phyloP scores from a whole-genome alignment of 495 filamentous ascomycete species.

The Daldinia childiae region DNA sequence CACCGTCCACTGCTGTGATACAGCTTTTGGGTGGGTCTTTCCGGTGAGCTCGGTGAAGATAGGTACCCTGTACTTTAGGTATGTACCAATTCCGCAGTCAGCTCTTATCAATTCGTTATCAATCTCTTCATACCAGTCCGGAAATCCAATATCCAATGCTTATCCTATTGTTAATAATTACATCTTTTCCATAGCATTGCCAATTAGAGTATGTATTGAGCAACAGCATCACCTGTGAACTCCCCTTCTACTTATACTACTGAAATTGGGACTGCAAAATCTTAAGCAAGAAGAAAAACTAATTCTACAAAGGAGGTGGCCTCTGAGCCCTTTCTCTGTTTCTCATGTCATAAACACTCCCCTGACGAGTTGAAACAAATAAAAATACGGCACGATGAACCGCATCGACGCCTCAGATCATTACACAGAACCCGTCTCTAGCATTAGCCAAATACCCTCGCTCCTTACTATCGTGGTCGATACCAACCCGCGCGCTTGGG shows the following conservation, averaged over 20 bases:
- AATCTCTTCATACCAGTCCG: constrained; percentile 11
- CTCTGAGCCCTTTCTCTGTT: constrained; percentile 9
- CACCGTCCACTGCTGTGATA: not conserved
- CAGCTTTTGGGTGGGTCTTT: not conserved
- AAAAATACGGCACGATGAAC: constrained; percentile 71
- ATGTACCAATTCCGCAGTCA: not conserved
- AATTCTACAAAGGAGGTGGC: constrained; percentile 10
- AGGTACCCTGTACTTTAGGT: too few species aligned
- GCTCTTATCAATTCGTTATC: constrained; percentile 16
- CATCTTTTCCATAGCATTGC: not conserved
- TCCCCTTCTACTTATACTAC: not conserved
- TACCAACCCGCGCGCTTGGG: constrained; percentile 96
- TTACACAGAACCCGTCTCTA: constrained; percentile 66
- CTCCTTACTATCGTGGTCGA: constrained; percentile 92
- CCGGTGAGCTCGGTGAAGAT: not conserved
- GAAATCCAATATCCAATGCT: constrained; percentile 21
- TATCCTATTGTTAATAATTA: not conserved
- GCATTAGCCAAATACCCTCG: constrained; percentile 74
- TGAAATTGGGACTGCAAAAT: not conserved
- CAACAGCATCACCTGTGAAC: not conserved
- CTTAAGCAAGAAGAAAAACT: not conserved
- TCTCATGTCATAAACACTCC: constrained; percentile 4
- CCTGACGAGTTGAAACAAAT: not conserved
- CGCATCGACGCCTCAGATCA: constrained; percentile 89
- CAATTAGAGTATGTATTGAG: not conserved